Evolutionary conservation across 2,329 filamentous ascomycete species (phyloP).

Genomic region (Sporothrix pseudoabietina): DNA sequence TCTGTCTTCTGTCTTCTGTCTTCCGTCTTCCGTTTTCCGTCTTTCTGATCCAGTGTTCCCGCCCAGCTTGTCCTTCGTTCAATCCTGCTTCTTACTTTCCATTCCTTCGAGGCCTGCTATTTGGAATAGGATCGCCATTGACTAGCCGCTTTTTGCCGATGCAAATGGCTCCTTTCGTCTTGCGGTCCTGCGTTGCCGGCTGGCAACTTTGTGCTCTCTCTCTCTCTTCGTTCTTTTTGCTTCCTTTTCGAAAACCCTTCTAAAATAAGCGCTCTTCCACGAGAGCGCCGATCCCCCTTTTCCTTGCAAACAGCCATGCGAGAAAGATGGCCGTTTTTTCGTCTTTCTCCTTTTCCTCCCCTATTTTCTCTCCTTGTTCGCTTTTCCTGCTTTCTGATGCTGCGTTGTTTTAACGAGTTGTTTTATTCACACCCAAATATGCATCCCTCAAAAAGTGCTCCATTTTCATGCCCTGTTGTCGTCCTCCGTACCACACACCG

Average conservation of each 20-base stretch:
- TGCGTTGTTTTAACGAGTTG: not conserved
- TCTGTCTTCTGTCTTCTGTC: not conserved
- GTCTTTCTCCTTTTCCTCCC: not conserved
- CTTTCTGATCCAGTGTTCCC: not conserved
- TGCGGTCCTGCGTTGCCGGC: not conserved
- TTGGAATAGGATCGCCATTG: constrained; percentile 11
- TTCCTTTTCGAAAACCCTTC: not conserved
- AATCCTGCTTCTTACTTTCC: not conserved
- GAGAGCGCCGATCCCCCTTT: constrained; percentile 5
- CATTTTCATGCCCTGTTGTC: not conserved
- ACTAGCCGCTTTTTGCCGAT: not conserved
- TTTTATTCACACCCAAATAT: not conserved
- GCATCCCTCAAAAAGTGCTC: not conserved
- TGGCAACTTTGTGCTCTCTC: not conserved
- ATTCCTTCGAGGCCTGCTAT: constrained; percentile 2
- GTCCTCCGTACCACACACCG: not conserved
- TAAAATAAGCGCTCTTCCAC: constrained; percentile 7
- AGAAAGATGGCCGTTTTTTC: not conserved
- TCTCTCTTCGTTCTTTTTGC: not conserved
- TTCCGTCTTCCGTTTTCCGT: no score
- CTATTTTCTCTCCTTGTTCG: not conserved
- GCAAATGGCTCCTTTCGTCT: not conserved
- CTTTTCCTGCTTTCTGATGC: not conserved
- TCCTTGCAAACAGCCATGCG: not conserved
- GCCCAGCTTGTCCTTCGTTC: not conserved